Base-by-base conservation (phyloP, 2,329 filamentous ascomycete species). In the Lizonia empirigonia region DNA sequence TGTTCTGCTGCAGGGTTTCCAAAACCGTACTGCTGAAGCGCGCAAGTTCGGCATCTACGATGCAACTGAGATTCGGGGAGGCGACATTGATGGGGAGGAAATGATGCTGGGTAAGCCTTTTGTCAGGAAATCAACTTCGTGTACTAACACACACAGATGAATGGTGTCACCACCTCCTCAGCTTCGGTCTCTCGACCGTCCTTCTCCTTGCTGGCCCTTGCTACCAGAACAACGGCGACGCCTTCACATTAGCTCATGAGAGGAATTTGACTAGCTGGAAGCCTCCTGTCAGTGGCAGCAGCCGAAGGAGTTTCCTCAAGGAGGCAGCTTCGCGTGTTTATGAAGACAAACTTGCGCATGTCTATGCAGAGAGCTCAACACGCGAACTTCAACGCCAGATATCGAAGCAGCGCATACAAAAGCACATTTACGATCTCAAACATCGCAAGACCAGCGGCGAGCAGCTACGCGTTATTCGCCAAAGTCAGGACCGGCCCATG, bases 261-360 rank as follows among this genome's bases (percentile, higher is more conserved):
- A 77, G 81, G 12, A 82, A 82, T n/a, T 80, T 83, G 72, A 81
- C 80, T 2, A 74, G 76, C 39, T 87, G 84, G 84, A 75, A 76
- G 9, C 73, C 76, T 7, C 79, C 80, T 0, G 55, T 64, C 12
- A 65, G 67, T 29, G 77, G 74, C 37, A 72, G 75, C 34, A 81
- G 77, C 44, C 80, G 82, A 15, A 74, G 76, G 10, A 79, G 76
- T 3, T 87, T 87, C 68, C 74, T 87, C 49, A 82, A 82, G 50
- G 82, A 85, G 63, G 82, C 84, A 1, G 77, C 85, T 24, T 78
- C 81, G 1, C 80, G 82, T 18, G 77, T 84, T 16, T 87, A 86
- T 66, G 81, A 84, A 63, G 79, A 81, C 54, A 76, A 75, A 56
- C 73, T 78, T 35, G 71, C 70, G 15, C 59, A 73, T 30, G 59